Evolutionary conservation across 2,329 filamentous ascomycete genomes (phyloP).

Genomic region (Neurospora sp.): DNA sequence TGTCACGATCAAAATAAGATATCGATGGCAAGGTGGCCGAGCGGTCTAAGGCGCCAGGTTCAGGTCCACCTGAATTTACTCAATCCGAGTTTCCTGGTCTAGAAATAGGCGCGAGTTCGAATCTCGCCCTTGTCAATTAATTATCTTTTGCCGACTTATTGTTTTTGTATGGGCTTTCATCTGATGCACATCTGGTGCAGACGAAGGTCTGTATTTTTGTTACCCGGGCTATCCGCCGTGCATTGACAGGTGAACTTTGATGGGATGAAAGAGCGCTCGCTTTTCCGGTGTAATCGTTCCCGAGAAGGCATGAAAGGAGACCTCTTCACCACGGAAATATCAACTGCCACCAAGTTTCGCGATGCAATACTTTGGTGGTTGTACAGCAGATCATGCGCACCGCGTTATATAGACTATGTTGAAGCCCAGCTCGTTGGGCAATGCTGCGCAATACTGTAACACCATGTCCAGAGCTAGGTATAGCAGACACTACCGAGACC

Average conservation of each 20-base stretch:
- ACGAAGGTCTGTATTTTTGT: not conserved
- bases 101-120: conserved; percentile 20
- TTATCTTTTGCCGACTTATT: not conserved
- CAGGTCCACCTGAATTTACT: conserved; percentile 14
- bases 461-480: not conserved
- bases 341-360: not conserved
- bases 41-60: conserved; percentile 20
- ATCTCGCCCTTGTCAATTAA: conserved; percentile 20
- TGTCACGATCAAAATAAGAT: not conserved
- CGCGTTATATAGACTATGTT: not conserved
- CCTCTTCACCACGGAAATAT: not conserved
- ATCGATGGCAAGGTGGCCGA: conserved; percentile 15
- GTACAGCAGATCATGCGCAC: not conserved
- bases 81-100: conserved; percentile 11
- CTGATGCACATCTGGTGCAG: not conserved
- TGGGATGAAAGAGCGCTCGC: not conserved
- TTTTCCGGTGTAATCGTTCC: not conserved
- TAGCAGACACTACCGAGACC: no score
- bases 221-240: not conserved
- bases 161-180: not conserved
- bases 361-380: not conserved
- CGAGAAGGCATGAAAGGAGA: not conserved
- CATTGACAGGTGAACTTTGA: not conserved
- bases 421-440: not conserved
- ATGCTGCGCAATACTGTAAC: not conserved